Percentiles rank a stretch among this genome's conserved stretches.
Evolutionary conservation across 2,329 filamentous ascomycete species (phyloP).

Genomic region (Drechslera avenae): DNA sequence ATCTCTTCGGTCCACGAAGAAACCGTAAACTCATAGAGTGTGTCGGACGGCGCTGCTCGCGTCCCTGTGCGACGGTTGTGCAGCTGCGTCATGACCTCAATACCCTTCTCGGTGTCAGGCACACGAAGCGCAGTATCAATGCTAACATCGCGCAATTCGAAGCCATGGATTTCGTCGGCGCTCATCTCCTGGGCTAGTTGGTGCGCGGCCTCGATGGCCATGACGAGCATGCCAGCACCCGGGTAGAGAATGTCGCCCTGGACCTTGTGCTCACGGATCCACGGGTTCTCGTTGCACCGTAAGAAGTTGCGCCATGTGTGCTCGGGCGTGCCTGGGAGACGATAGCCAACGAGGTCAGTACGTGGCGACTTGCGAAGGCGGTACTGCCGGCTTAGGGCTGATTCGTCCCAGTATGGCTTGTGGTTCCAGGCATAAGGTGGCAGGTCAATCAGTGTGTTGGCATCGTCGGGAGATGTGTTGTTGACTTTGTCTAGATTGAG

Average conservation of each 20-base stretch:
- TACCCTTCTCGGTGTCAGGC: conserved; percentile 10
- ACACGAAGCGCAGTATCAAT: conserved; percentile 9
- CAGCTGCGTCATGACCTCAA: conserved; percentile 12
- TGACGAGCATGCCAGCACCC: conserved; percentile 51
- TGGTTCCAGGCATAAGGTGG: conserved; percentile 13
- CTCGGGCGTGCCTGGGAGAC: conserved; percentile 4
- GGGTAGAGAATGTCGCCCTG: conserved; percentile 50
- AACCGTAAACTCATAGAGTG: conserved; percentile 9
- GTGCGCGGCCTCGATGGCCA: conserved; percentile 37
- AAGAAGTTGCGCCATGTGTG: conserved; percentile 17
- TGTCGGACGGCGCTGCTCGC: conserved; percentile 6
- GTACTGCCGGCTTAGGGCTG: conserved; percentile 5
- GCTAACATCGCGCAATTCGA: conserved; percentile 6
- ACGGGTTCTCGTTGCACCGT: conserved; percentile 11
- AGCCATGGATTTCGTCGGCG: conserved; percentile 5
- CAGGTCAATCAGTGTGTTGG: conserved; percentile 2
- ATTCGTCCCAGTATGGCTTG: conserved; percentile 7
- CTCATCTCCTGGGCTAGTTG: conserved; percentile 1
- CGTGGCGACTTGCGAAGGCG: conserved; percentile 6
- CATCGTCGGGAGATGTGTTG: neutral
- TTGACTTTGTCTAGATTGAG: conserved; percentile 6
- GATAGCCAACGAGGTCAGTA: conserved; percentile 10
- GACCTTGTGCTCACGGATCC: conserved; percentile 22
- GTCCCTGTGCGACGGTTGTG: conserved; percentile 13
- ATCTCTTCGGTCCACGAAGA: conserved; percentile 11